These are phyloP conservation scores for Gossypium herbaceum DNA, from an alignment of 345 rosid species.

Conservation along the genomic window DNA sequence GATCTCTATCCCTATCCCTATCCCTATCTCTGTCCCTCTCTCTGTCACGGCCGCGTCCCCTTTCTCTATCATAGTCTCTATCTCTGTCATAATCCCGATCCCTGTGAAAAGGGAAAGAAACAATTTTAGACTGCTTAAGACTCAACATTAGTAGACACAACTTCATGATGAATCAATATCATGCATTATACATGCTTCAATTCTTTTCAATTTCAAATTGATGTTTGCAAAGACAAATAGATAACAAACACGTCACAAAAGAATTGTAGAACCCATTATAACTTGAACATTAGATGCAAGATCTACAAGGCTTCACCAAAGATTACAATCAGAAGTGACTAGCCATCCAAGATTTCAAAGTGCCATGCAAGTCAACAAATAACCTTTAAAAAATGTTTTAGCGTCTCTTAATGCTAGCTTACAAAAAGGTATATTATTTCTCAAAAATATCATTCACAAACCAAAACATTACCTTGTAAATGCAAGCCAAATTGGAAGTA, in stretches of 20 bases:
- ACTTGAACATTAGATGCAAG: neutral
- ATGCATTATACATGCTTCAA: neutral
- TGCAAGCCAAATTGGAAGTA: neutral
- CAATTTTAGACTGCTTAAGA: neutral
- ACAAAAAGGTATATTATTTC: neutral
- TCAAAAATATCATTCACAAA: neutral
- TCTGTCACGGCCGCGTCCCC: constrained; percentile 25
- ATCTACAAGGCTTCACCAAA: neutral
- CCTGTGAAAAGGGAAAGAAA: constrained; percentile 32
- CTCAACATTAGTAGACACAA: neutral
- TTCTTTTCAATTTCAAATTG: neutral
- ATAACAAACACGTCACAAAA: neutral
- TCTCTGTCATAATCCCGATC: constrained; percentile 56
- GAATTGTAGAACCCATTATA: neutral
- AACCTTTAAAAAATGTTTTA: neutral
- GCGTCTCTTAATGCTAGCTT: neutral
- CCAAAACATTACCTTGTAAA: neutral
- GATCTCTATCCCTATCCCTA: constrained; percentile 64
- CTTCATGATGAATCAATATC: neutral
- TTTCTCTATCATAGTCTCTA: constrained; percentile 55
- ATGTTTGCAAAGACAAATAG: neutral
- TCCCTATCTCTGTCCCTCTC: constrained; percentile 34
- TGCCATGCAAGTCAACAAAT: neutral
- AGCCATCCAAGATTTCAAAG: neutral
- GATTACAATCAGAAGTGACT: neutral